Evolutionary conservation across 495 filamentous ascomycete genomes (phyloP).

Genomic region (Talaromyces adpressus): DNA sequence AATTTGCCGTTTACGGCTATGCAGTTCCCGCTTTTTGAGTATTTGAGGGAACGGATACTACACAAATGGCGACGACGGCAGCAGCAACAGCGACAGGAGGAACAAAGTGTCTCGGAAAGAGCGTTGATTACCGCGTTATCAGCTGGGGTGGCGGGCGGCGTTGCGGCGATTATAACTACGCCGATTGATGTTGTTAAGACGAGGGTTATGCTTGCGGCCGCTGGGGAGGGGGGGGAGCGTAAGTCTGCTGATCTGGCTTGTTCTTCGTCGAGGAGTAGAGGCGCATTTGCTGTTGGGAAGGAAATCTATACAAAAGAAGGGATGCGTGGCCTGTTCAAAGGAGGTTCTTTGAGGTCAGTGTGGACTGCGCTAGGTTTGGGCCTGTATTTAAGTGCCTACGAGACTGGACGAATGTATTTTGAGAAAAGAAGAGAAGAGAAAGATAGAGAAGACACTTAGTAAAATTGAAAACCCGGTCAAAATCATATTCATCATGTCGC

Average conservation of each 20-base stretch:
- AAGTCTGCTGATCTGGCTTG: background rate
- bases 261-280: constrained; percentile 8
- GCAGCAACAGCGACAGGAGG: constrained; percentile 11
- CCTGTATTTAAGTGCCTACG: constrained; percentile 80
- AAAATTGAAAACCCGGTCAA: background rate
- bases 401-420: constrained; percentile 67
- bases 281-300: constrained; percentile 46
- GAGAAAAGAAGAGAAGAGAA: constrained; percentile 37
- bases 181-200: constrained; percentile 85
- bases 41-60: constrained; percentile 37
- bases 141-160: constrained; percentile 60
- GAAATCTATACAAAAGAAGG: constrained; percentile 59
- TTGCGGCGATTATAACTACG: constrained; percentile 68
- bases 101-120: constrained; percentile 18
- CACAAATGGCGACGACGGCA: constrained; percentile 26
- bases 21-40: constrained; percentile 84
- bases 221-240: constrained; percentile 15
- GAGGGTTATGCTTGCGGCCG: constrained; percentile 58
- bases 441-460: background rate
- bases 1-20: constrained; percentile 84
- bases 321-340: constrained; percentile 65
- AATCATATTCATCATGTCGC: background rate
- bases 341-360: constrained; percentile 62
- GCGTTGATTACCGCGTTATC: constrained; percentile 61
- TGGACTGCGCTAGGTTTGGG: constrained; percentile 81